These are phyloP conservation scores for Kwoniella sp. DNA, from an alignment of 768 basidiomycete species.

Conservation along the genomic window DNA sequence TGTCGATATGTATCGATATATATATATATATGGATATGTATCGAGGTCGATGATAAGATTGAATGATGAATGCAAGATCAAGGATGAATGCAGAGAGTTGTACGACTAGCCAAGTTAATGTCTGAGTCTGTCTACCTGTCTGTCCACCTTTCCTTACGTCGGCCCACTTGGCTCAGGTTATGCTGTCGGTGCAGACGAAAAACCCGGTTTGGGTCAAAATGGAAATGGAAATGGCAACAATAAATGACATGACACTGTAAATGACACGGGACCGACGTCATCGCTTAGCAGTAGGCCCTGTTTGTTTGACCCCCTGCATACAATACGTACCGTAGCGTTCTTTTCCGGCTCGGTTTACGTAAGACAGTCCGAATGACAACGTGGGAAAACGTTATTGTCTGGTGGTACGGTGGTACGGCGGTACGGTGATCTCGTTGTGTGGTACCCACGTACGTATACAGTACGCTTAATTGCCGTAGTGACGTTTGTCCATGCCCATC, in stretches of 20 bases:
- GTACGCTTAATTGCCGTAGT: too few species aligned
- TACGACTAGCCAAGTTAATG: not conserved
- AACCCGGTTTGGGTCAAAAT: not conserved
- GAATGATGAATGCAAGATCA: not conserved
- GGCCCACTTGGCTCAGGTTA: not conserved
- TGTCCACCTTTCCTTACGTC: not conserved
- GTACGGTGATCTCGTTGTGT: too few species aligned
- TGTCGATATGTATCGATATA: not conserved
- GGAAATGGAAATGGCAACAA: not conserved
- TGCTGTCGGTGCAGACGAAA: not conserved
- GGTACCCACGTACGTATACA: too few species aligned
- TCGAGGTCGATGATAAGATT: not conserved
- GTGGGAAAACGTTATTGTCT: not conserved
- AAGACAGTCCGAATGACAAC: not conserved
- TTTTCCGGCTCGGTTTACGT: not conserved
- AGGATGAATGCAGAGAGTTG: not conserved
- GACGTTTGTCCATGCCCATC: too few species aligned
- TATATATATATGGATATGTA: not conserved
- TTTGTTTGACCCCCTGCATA: too few species aligned
- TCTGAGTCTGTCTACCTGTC: not conserved
- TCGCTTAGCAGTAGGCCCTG: too few species aligned
- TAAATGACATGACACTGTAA: too few species aligned
- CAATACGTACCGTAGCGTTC: not conserved
- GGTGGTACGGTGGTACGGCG: too few species aligned
- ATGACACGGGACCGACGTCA: slow-evolving; percentile 3